phyloP scores from a whole-genome alignment of 192 early-diverging fungal species.

The Borealophlyctis nickersoniae region DNA sequence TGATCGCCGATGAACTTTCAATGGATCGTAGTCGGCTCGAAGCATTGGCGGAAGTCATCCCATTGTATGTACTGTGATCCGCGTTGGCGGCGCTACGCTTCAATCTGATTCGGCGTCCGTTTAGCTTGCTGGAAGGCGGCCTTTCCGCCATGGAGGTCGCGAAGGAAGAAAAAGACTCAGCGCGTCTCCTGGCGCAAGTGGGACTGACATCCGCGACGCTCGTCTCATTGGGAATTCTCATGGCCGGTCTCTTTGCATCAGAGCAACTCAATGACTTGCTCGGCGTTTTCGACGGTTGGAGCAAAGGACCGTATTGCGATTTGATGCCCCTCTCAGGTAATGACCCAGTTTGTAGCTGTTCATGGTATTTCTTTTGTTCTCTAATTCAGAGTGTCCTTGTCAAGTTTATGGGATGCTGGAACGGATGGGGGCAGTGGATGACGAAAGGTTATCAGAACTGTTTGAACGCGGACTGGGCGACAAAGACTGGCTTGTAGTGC shows the following conservation, averaged over 20 bases:
- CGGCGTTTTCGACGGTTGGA: not conserved
- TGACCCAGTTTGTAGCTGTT: not conserved
- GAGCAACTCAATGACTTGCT: not conserved
- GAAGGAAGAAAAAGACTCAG: too few species aligned
- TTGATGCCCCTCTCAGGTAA: not conserved
- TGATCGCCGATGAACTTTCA: too few species aligned
- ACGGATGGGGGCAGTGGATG: not conserved
- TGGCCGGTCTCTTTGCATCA: not conserved
- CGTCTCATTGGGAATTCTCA: not conserved
- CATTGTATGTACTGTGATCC: too few species aligned
- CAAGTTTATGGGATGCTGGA: not conserved
- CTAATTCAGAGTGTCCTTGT: not conserved
- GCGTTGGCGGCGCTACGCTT: too few species aligned
- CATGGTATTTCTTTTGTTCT: not conserved
- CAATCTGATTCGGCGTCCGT: not conserved
- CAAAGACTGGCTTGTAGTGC: not conserved
- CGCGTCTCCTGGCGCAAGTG: too few species aligned
- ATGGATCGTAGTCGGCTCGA: too few species aligned
- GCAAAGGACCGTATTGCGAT: not conserved
- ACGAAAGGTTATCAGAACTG: not conserved
- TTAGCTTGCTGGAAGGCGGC: not conserved
- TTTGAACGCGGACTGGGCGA: not conserved
- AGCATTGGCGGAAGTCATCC: too few species aligned
- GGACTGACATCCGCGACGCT: not conserved
- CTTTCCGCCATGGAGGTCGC: not conserved